These are phyloP conservation scores for Epichloe festucae DNA, from an alignment of 2,329 filamentous ascomycete species.

Conservation along the genomic window DNA sequence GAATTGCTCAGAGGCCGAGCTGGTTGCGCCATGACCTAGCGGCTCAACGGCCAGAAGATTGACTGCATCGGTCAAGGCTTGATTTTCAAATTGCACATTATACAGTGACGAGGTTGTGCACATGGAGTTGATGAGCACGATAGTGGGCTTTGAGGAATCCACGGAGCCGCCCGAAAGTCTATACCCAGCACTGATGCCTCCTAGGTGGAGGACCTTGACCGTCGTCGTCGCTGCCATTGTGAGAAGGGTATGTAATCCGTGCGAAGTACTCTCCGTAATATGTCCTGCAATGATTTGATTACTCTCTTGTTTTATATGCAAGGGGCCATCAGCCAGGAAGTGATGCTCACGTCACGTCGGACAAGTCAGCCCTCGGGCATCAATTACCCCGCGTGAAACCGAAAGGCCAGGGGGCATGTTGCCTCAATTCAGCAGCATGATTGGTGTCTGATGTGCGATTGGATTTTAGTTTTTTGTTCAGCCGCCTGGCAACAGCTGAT, in stretches of 20 bases:
- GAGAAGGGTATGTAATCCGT: neutral
- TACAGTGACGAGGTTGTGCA: conserved; percentile 35
- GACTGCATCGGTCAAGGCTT: conserved; percentile 24
- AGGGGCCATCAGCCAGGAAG: neutral
- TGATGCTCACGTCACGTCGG: no score
- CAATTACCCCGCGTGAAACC: no score
- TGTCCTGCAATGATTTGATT: no score
- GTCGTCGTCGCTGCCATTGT: conserved; percentile 27
- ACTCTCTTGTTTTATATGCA: neutral
- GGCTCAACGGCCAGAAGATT: conserved; percentile 41
- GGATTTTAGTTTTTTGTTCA: no score
- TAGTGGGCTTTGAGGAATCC: conserved; percentile 37
- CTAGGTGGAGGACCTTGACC: conserved; percentile 33
- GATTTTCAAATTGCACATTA: conserved; percentile 28
- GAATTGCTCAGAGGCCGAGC: conserved; percentile 30
- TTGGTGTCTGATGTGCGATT: no score
- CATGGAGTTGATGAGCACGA: conserved; percentile 39
- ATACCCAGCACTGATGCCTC: conserved; percentile 33
- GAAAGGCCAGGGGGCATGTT: no score
- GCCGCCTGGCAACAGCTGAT: no score
- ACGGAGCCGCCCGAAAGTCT: conserved; percentile 26
- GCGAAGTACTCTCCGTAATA: no score
- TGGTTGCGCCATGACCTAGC: conserved; percentile 37
- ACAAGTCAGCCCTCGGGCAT: no score
- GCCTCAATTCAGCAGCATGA: no score